phyloP scores from a whole-genome alignment of 306 rosid genomes.

The Fagus crenata region DNA sequence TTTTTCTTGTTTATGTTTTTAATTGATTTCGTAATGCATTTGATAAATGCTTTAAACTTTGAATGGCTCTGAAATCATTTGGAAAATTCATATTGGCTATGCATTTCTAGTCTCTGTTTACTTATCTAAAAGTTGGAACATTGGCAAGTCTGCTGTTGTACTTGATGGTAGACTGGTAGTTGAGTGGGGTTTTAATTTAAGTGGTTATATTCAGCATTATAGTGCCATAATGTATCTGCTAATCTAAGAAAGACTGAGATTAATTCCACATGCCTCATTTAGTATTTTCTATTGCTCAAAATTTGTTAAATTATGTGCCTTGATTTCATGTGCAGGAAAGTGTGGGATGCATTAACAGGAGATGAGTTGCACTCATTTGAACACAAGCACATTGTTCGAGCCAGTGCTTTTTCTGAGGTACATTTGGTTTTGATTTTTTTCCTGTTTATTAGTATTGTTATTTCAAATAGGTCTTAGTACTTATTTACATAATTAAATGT shows the following conservation, averaged over 20 bases:
- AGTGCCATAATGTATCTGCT: background rate
- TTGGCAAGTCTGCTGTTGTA: background rate
- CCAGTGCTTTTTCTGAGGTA: slow-evolving; percentile 96
- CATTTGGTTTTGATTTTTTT: background rate
- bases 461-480: no score
- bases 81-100: background rate
- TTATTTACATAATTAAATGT: background rate
- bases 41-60: slow-evolving; percentile 4
- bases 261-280: background rate
- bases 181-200: background rate
- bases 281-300: background rate
- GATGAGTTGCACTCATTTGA: slow-evolving; percentile 91
- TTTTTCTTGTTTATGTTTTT: slow-evolving; percentile 4
- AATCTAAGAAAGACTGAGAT: background rate
- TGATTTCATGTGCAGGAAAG: slow-evolving; percentile 65
- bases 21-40: background rate
- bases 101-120: background rate
- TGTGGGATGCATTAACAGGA: slow-evolving; percentile 97
- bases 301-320: slow-evolving; percentile 17
- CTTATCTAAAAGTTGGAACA: background rate
- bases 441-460: background rate
- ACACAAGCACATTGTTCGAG: slow-evolving; percentile 97
- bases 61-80: background rate
- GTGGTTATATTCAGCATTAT: background rate
- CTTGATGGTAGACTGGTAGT: background rate